Evolutionary conservation across 1,284 basidiomycete species (phyloP).

Genomic region (Apiotrichum siamense): DNA sequence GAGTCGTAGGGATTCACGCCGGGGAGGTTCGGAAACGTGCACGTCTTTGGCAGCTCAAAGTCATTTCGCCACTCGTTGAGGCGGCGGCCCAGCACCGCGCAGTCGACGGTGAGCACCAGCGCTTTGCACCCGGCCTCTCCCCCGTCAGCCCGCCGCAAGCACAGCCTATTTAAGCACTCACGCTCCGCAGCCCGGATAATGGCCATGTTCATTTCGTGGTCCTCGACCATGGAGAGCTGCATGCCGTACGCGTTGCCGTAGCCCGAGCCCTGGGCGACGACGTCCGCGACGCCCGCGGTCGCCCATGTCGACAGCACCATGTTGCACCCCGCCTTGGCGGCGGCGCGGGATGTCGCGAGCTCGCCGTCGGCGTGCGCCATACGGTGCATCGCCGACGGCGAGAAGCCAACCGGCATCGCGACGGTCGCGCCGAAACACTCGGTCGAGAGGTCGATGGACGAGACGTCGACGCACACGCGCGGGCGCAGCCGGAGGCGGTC

Average conservation of each 20-base stretch:
- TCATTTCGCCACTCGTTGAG: constrained; percentile 23
- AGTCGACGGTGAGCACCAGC: constrained; percentile 28
- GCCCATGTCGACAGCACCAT: constrained; percentile 32
- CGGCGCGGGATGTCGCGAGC: constrained; percentile 26
- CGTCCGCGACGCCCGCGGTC: constrained; percentile 24
- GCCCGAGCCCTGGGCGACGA: constrained; percentile 17
- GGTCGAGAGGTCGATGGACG: constrained; percentile 18
- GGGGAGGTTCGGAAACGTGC: constrained; percentile 18
- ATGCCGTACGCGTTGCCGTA: constrained; percentile 20
- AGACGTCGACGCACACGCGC: constrained; percentile 28
- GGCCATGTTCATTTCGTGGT: constrained; percentile 18
- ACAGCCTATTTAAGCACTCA: neutral
- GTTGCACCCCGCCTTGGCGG: constrained; percentile 18
- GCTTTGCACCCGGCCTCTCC: constrained; percentile 21
- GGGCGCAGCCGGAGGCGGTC: constrained; percentile 30
- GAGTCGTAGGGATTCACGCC: constrained; percentile 10
- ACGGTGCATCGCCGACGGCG: constrained; percentile 32
- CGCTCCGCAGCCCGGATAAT: constrained; percentile 25
- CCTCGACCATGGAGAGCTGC: constrained; percentile 28
- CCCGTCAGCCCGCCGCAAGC: constrained; percentile 10
- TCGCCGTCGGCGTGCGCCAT: constrained; percentile 34
- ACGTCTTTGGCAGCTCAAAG: constrained; percentile 10
- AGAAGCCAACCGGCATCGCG: constrained; percentile 29
- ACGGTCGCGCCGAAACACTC: constrained; percentile 21
- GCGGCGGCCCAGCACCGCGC: constrained; percentile 21